A percentile compares a stretch with the other conserved stretches of the same genome.
These are phyloP conservation scores for Recurvomyces mirabilis DNA, from an alignment of 495 filamentous ascomycete genomes.

Conservation along the genomic window DNA sequence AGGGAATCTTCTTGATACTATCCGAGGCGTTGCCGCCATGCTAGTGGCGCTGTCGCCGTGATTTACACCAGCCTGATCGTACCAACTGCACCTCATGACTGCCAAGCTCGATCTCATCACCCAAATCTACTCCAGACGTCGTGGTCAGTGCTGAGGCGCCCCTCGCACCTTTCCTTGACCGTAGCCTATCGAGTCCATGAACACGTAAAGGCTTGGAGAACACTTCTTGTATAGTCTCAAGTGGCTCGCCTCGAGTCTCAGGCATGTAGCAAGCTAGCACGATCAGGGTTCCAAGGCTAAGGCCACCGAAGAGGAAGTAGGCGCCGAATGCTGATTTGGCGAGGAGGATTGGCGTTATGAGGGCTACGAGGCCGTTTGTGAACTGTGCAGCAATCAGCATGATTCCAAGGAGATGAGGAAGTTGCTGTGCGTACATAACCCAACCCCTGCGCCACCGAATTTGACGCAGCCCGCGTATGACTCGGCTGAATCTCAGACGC, in stretches of 20 bases:
- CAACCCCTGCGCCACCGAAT: constrained; percentile 19
- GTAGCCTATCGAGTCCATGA: not conserved
- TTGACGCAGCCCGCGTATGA: constrained; percentile 20
- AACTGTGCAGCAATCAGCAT: constrained; percentile 10
- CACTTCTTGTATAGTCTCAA: constrained; percentile 48
- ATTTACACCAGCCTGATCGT: too few species aligned
- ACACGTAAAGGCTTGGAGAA: constrained; percentile 28
- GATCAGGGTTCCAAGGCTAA: constrained; percentile 37
- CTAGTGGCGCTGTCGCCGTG: too few species aligned
- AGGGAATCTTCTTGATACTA: too few species aligned
- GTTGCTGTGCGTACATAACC: constrained; percentile 22
- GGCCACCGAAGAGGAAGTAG: constrained; percentile 50
- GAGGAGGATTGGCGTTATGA: constrained; percentile 52
- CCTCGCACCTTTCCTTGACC: too few species aligned
- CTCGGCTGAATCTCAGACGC: constrained; percentile 25
- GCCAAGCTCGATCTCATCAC: too few species aligned
- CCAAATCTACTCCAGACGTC: too few species aligned
- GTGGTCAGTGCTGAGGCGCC: too few species aligned
- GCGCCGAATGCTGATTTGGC: constrained; percentile 43
- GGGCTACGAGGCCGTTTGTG: constrained; percentile 53
- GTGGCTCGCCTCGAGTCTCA: constrained; percentile 45
- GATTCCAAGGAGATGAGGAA: not conserved
- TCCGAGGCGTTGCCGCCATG: too few species aligned
- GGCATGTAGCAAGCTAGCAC: constrained; percentile 47
- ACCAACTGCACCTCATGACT: too few species aligned